Conservation (phyloP, 2,329 filamentous ascomycete species). For the Stagonosporopsis rhizophila region DNA sequence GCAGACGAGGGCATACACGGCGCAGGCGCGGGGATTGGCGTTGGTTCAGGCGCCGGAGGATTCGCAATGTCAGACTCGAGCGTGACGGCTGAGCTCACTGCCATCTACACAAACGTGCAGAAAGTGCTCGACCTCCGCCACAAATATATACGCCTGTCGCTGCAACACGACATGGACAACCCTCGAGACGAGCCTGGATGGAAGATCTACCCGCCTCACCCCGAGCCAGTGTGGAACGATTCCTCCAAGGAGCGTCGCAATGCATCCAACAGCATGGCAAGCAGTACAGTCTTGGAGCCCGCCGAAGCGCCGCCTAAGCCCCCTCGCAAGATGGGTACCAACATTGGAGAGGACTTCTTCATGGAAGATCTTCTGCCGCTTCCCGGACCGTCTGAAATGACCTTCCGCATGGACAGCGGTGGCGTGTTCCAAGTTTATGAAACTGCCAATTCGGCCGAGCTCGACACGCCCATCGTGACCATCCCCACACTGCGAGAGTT, state of each 20-base stretch:
- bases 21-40: conserved; percentile 64
- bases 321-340: conserved; percentile 82
- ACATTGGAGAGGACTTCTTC: conserved; percentile 92
- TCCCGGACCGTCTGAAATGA: conserved; percentile 73
- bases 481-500: conserved; percentile 95
- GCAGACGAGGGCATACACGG: conserved; percentile 64
- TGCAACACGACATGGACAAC: conserved; percentile 83
- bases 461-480: conserved; percentile 73
- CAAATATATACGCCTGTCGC: conserved; percentile 85
- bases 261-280: conserved; percentile 48
- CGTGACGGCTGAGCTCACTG: conserved; percentile 81
- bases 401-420: conserved; percentile 78
- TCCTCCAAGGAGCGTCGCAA: conserved; percentile 56
- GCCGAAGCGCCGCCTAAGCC: conserved; percentile 49
- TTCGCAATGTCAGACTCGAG: conserved; percentile 76
- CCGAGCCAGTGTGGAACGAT: conserved; percentile 86
- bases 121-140: conserved; percentile 85
- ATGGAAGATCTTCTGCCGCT: conserved; percentile 79
- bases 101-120: conserved; percentile 90
- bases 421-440: conserved; percentile 95
- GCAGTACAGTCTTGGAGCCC: conserved; percentile 45
- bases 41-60: conserved; percentile 68
- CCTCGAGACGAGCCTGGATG: conserved; percentile 84
- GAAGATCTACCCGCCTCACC: conserved; percentile 89
- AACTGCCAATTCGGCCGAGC: conserved; percentile 66